Percentiles rank a stretch among this genome's conserved stretches.
These are phyloP conservation scores for Paradendryphiella salina DNA, from an alignment of 2,329 filamentous ascomycete species.

Conservation along the genomic window DNA sequence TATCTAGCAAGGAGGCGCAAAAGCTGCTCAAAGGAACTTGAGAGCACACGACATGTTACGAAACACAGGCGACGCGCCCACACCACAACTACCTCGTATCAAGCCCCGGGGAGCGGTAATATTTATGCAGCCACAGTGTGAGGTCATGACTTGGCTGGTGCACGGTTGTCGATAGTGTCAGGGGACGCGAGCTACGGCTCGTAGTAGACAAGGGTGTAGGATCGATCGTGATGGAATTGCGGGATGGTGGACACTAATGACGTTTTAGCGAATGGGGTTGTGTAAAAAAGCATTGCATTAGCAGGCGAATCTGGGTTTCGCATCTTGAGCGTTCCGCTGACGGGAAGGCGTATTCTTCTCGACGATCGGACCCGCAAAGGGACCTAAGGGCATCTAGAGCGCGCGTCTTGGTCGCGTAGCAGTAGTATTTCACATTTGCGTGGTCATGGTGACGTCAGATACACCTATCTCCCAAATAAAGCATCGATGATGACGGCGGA, in stretches of 20 bases:
- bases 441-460: constrained; percentile 38
- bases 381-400: constrained; percentile 11
- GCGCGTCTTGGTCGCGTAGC: constrained; percentile 20
- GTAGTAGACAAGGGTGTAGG: constrained; percentile 1
- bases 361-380: constrained; percentile 13
- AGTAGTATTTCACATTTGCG: constrained; percentile 1
- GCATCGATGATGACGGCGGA: constrained; percentile 24
- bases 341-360: constrained; percentile 9
- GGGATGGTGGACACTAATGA: constrained; percentile 14
- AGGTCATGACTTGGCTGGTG: constrained; percentile 4
- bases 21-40: constrained; percentile 43
- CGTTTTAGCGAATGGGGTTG: constrained; percentile 8
- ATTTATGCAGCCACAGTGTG: neutral
- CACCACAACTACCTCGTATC: neutral
- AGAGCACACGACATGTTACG: neutral
- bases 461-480: constrained; percentile 23
- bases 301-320: constrained; percentile 11
- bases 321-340: constrained; percentile 9
- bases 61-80: neutral
- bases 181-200: constrained; percentile 8
- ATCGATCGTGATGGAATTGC: constrained; percentile 14
- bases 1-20: constrained; percentile 58
- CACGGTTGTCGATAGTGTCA: constrained; percentile 2
- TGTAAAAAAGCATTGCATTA: constrained; percentile 15
- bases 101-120: neutral